Percentiles rank a stretch among this genome's conserved stretches.
phyloP scores from a whole-genome alignment of 1,139 yeast species.

The Starmera stellimalicola region DNA sequence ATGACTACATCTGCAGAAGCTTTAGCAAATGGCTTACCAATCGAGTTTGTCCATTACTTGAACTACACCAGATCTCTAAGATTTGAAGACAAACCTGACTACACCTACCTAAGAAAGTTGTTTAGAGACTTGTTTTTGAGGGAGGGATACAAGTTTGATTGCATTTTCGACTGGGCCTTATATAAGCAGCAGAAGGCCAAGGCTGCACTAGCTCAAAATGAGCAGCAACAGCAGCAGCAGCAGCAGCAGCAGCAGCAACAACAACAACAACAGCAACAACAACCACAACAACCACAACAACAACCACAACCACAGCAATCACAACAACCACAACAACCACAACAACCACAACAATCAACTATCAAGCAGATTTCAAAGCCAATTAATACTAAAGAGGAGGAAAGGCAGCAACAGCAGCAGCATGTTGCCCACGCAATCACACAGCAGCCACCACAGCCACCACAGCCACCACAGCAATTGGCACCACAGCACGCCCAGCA shows the following conservation, averaged over 20 bases:
- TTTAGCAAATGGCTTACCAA: conserved; percentile 85
- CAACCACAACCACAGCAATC: conserved; percentile 12
- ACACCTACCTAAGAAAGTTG: conserved; percentile 77
- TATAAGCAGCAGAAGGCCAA: conserved; percentile 64
- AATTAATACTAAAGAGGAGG: no score
- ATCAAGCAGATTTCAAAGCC: no score
- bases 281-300: conserved; percentile 32
- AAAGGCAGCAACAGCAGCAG: no score
- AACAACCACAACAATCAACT: neutral
- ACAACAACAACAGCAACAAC: conserved; percentile 29
- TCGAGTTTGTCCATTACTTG: conserved; percentile 82
- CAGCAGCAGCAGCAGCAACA: conserved; percentile 31
- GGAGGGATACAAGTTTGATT: conserved; percentile 87
- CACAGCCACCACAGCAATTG: conserved; percentile 1
- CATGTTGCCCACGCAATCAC: no score
- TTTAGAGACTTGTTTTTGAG: conserved; percentile 85
- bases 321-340: conserved; percentile 1
- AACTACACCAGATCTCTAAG: conserved; percentile 83
- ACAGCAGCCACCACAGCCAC: conserved; percentile 3
- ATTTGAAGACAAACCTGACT: conserved; percentile 96
- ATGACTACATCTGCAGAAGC: conserved; percentile 87
- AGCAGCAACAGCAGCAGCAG: conserved; percentile 31
- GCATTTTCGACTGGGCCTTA: conserved; percentile 95
- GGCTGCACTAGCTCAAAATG: conserved; percentile 9
- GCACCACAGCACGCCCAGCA: conserved; percentile 9